Base-by-base conservation (phyloP, 371 early-diverging fungal genomes). In the Mortierella sp. region DNA sequence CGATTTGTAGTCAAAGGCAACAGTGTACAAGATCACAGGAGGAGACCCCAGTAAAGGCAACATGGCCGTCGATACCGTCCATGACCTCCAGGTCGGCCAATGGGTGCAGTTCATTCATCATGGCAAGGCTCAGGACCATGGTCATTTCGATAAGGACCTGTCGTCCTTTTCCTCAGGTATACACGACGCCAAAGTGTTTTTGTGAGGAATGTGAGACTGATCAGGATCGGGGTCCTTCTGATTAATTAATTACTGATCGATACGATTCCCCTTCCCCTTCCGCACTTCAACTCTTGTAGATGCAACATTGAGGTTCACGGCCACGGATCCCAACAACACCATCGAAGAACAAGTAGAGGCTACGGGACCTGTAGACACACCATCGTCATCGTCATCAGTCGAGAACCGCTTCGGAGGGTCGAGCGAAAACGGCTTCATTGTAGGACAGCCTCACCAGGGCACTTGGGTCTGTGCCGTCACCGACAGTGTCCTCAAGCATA, bases 31-130 rank as follows among this genome's bases (percentile, higher is more conserved):
- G 50, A 90, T 96, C 67, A 93, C 92, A 46, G 93, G 95, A 70
- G 96, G 96, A 1, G 95, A 96, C 87, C 94, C 94, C n/a, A 87
- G 92, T 10, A 92, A 92, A 71, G 96, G 95, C 1, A 94, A 93
- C 46, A 91, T 96, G 90, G 93, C 96, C 0, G 83, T 96, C 8
- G 95, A 96, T 75, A 93, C 94, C 4, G 90, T 91, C 0, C 88
- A 82, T 34, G 94, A 95, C 80, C 87, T 95, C 31, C 79, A 89
- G 75, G 88, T 88, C 0, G 94, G 95, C 4, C 93, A 93, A 74
- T 82, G 82, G 71, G 92, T 92, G 1, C 92, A 92, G 87, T 92
- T 93, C 86, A 89, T 78, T 26, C 80, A 80, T 53, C 84, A 80
- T 26, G 73, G 73, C 72, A 59, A 69, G 24, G 28, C 26, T 3